Conservation (phyloP, 2,329 filamentous ascomycete species). For the Ascochyta pisi region DNA sequence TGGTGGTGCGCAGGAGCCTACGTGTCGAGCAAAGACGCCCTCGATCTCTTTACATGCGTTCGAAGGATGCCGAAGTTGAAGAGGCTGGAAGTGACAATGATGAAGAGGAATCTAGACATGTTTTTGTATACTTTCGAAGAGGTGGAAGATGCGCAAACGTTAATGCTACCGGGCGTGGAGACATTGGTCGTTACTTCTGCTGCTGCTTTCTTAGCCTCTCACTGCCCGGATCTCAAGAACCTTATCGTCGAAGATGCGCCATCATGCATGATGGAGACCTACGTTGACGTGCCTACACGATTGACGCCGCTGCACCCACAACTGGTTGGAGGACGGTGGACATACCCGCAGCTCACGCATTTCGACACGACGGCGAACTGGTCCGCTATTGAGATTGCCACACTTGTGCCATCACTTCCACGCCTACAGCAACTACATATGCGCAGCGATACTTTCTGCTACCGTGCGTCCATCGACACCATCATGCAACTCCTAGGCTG, state of each 20-base stretch:
- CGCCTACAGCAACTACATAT: constrained; percentile 15
- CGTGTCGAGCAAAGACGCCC: constrained; percentile 20
- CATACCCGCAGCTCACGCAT: constrained; percentile 3
- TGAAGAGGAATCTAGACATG: constrained; percentile 27
- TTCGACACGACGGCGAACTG: constrained; percentile 25
- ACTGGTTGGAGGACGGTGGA: neutral
- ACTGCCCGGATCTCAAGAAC: constrained; percentile 19
- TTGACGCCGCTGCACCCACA: constrained; percentile 7
- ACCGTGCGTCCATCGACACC: constrained; percentile 17
- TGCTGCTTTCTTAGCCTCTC: constrained; percentile 18
- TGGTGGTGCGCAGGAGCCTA: constrained; percentile 29
- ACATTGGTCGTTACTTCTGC: constrained; percentile 15
- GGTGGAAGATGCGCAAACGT: neutral
- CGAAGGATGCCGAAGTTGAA: constrained; percentile 10
- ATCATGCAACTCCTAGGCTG: constrained; percentile 16
- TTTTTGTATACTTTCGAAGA: constrained; percentile 20
- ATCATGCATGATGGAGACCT: constrained; percentile 23
- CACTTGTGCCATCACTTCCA: constrained; percentile 17
- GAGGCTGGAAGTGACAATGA: constrained; percentile 26
- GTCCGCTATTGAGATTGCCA: constrained; percentile 17
- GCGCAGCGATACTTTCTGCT: constrained; percentile 25
- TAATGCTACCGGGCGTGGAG: constrained; percentile 13
- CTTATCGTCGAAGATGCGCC: constrained; percentile 18
- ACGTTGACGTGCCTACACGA: constrained; percentile 11
- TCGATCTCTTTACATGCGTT: constrained; percentile 21